phyloP scores from a whole-genome alignment of 441 rosid genomes.

The Viola pubescens region DNA sequence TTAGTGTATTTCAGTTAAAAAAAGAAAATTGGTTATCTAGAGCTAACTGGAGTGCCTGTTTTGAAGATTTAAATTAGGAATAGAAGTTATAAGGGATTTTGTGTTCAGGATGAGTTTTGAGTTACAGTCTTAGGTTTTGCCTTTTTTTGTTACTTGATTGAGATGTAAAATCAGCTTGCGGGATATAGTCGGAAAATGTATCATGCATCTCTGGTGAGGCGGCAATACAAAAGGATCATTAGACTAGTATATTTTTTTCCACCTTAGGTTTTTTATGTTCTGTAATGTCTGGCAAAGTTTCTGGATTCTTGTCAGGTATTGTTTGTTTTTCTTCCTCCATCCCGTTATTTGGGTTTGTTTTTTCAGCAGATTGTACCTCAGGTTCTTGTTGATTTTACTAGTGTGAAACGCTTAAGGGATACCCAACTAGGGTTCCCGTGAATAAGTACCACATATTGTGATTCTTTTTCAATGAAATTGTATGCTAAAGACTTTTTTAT shows the following conservation, averaged over 20 bases:
- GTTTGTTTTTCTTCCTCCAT: slow-evolving; percentile 22
- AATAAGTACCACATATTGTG: slow-evolving; percentile 43
- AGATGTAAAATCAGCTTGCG: slow-evolving; percentile 56
- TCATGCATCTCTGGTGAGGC: slow-evolving; percentile 54
- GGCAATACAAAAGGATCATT: slow-evolving; percentile 35
- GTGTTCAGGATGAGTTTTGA: slow-evolving; percentile 58
- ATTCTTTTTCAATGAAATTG: slow-evolving; percentile 28
- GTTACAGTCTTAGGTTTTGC: slow-evolving; percentile 16
- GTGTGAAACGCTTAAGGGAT: slow-evolving; percentile 56
- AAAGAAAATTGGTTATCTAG: slow-evolving; percentile 43
- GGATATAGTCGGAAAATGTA: slow-evolving; percentile 48
- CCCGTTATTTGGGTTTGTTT: slow-evolving; percentile 37
- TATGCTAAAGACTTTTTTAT: not conserved
- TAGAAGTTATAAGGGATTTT: slow-evolving; percentile 50
- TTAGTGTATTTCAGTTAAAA: slow-evolving; percentile 38
- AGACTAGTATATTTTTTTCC: slow-evolving; percentile 24
- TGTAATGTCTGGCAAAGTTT: slow-evolving; percentile 36
- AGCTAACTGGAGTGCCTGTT: slow-evolving; percentile 56
- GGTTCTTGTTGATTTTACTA: slow-evolving; percentile 43
- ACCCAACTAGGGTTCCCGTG: slow-evolving; percentile 62
- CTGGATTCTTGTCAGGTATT: slow-evolving; percentile 28
- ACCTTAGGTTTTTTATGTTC: slow-evolving; percentile 23
- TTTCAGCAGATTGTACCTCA: slow-evolving; percentile 58
- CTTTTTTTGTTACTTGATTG: slow-evolving; percentile 34
- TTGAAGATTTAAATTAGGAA: slow-evolving; percentile 37